Conservation (phyloP, 2,329 filamentous ascomycete species). For the Xylariales sp. region DNA sequence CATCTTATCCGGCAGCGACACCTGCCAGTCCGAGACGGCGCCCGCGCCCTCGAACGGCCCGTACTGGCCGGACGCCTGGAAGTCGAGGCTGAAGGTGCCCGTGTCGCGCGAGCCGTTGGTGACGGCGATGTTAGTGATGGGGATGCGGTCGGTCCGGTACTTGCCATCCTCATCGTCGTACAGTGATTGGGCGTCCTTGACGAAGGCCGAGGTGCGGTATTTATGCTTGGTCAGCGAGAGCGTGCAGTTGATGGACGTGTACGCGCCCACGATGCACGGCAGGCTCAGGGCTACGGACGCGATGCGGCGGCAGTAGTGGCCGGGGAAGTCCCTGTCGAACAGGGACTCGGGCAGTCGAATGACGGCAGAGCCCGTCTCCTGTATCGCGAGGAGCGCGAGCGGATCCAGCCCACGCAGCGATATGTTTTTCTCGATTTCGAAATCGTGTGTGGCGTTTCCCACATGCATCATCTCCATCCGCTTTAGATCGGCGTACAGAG, state of each 20-base stretch:
- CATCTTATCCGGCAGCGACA: background rate
- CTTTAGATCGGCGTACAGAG: no score
- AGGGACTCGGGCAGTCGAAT: background rate
- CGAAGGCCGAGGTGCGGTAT: background rate
- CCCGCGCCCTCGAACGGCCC: slow-evolving; percentile 16
- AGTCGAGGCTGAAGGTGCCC: background rate
- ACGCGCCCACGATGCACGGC: slow-evolving; percentile 15
- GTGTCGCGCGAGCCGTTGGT: slow-evolving; percentile 3
- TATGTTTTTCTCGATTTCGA: slow-evolving; percentile 5
- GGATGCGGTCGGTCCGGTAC: slow-evolving; percentile 9
- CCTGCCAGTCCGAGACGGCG: slow-evolving; percentile 4
- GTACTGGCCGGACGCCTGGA: background rate
- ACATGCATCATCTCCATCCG: no score
- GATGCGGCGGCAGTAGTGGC: slow-evolving; percentile 31
- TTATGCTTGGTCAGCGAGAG: background rate
- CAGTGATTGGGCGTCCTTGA: background rate
- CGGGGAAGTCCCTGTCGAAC: slow-evolving; percentile 25
- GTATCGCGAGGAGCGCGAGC: background rate
- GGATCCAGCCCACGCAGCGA: slow-evolving; percentile 18
- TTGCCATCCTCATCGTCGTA: no score
- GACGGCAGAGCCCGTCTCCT: background rate
- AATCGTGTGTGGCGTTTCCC: no score
- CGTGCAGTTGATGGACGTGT: slow-evolving; percentile 11
- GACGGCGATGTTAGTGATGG: slow-evolving; percentile 9
- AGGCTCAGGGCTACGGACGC: slow-evolving; percentile 2